Evolutionary conservation across 345 rosid genomes (phyloP), one percentile per base, ranked within the genome.

Genomic region (Citrus maxima): DNA sequence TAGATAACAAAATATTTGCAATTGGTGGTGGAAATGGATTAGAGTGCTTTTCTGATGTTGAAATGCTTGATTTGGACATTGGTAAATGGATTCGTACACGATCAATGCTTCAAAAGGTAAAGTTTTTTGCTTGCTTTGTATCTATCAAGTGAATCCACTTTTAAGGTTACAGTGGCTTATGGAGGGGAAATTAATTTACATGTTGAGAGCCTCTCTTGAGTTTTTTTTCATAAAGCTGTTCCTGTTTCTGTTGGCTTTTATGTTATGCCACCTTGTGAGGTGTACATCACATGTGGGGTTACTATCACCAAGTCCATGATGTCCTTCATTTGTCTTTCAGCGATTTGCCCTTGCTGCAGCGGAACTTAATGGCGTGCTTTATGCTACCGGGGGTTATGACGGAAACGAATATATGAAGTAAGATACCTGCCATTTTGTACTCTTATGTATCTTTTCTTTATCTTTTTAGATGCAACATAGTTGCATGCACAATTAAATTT

Each of bases 311-410:
- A 37, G 14, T 79, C 51, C 59, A 72, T 35, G n/a, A 54, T 77
- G 61, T 54, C 73, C 61, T 71, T 72, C 24, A 37, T 79, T 61
- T 81, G 54, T 79, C 60, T 66, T 79, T 72, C 87, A 94, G 98
- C 86, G 98, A 75, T 90, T 90, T 82, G 88, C 92, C 51, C 89
- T 86, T 84, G 97, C 95, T 51, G 90, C 95, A 7, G 86, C 77
- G 65, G 93, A 91, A 72, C 87, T 86, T 68, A 87, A 88, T 64
- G 90, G 97, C 68, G 82, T 81, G 35, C 79, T 94, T 25, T 91
- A 94, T 84, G 97, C 92, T 42, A 90, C 84, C 4, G 98, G 98
- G 77, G 97, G 98, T 70, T 94, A 51, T 81, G 87, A 91, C 68
- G 87, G 86, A 72, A 76, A n/a, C 1, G 80, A 73, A 27, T 91